Conservation (phyloP, 805 yeast genomes). For the Barnettozyma sp. region DNA sequence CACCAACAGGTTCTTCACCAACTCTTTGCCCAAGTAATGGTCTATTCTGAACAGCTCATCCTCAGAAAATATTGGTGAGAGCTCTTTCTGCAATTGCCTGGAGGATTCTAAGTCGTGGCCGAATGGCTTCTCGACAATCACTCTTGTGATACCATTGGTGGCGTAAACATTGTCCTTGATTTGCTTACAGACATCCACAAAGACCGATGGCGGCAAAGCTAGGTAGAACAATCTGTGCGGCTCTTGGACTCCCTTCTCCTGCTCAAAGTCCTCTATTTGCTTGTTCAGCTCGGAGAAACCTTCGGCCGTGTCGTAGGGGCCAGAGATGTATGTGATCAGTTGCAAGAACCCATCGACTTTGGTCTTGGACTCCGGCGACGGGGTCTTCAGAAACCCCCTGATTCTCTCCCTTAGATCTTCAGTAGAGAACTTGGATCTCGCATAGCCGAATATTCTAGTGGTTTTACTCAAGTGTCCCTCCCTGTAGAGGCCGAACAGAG, state of each 20-base stretch:
- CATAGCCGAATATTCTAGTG: conserved; percentile 82
- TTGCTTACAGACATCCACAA: conserved; percentile 68
- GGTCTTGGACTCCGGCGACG: conserved; percentile 35
- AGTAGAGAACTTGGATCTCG: conserved; percentile 67
- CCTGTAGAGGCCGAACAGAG: conserved; percentile 66
- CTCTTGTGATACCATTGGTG: conserved; percentile 61
- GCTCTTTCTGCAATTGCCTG: conserved; percentile 63
- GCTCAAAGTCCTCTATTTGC: conserved; percentile 55
- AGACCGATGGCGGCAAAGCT: conserved; percentile 93
- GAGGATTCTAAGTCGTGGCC: conserved; percentile 85
- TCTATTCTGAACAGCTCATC: conserved; percentile 93
- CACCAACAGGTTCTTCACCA: conserved; percentile 90
- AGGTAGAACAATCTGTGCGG: conserved; percentile 84
- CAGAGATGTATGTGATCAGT: conserved; percentile 62
- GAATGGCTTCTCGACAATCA: conserved; percentile 95
- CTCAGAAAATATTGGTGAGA: conserved; percentile 84
- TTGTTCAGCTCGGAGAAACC: conserved; percentile 58
- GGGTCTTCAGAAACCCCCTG: conserved; percentile 50
- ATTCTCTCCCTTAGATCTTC: conserved; percentile 67
- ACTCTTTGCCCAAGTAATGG: conserved; percentile 95
- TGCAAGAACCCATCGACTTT: conserved; percentile 58
- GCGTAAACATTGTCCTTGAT: conserved; percentile 66
- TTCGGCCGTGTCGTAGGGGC: conserved; percentile 72
- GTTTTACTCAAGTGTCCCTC: conserved; percentile 70
- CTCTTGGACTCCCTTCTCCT: conserved; percentile 33